Base-by-base conservation (phyloP, 192 early-diverging fungal genomes). In the Coemansia sp. region DNA sequence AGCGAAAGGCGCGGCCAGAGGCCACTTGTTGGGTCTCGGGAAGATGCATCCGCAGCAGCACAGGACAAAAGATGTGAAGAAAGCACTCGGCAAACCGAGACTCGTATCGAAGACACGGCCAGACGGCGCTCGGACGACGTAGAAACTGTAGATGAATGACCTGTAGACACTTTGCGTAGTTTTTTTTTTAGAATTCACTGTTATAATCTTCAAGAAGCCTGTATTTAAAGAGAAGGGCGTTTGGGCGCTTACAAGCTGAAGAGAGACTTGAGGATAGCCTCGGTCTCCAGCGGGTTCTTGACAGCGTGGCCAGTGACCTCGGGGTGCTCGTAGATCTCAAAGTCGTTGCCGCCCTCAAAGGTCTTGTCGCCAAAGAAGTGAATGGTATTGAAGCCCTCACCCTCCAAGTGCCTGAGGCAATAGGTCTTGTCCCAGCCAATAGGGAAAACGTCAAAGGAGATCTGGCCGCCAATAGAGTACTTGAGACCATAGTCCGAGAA, bases 301-400 rank as follows among this genome's bases (percentile, higher is more conserved):
- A 99, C 94, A 26, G 88, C 48, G 74, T 99, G 97, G 37, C 97
- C 97, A 26, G 76, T 90, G 55, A 95, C 86, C 18, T 66, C 61
- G 21, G 87, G 84, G 78, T 98, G 89, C 45, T 55, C 77, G 76
- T 91, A 99, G 75, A 99, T 96, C 83, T 99, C 97, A 75, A 91
- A 95, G 85, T 99, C 97, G 76, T 99, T 99, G 62, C 97, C 97
- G 39, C 97, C 97, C 88, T 77, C 75, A 75, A 93, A 92, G 42
- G 95, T 92, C 88, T 99, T 99, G 84, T 99, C 97, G 59, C 97
- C 97, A 83, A 99, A 99, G 79, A 99, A 99, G 84, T 99, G 94
- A 65, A 98, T 91, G 12, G 77, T 89, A 45, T 86, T 88, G 83
- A 99, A 98, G 47, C 85, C 88, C 73, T 99, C 92, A 28, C 85